Base-by-base conservation (phyloP, 2,329 filamentous ascomycete genomes). In the Hypoxylon sp. region DNA sequence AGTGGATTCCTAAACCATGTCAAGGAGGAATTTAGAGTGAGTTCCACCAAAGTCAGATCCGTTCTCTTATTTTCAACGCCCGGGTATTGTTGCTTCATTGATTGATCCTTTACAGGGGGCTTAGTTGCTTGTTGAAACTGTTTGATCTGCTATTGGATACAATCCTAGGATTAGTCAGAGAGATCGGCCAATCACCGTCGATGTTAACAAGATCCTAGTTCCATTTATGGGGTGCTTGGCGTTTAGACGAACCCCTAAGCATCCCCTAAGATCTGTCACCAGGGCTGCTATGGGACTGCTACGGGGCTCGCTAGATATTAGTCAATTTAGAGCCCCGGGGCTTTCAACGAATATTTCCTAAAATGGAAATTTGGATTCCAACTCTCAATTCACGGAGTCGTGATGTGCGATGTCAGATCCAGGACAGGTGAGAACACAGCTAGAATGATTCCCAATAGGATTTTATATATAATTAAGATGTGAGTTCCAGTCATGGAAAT, bases 331-430 rank as follows among this genome's bases (percentile, higher is more conserved):
- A 13, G 38, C 43, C 36, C 50, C 21, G 25, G 17, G 38, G 50
- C 48, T 51, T n/a, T 36, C 19, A 43, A 62, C 28, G 30, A 45
- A 38, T 14, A 52, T 68, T 63, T 60, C 66, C 62, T 5, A 60
- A 63, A 60, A 11, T 11, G 63, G 66, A 48, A 68, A 60, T 60
- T 9, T 45, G 30, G 58, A 68, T 68, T 68, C 62, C 66, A 68
- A 60, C 55, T 17, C 60, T 43, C 46, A 52, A 43, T 66, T 48
- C 55, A 38, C 17, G 52, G 38, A 43, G 17, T 43, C 38, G 38
- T 43, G 38, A 62, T 49, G n/a, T 34, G 23, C 5, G 21, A 51
- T 28, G 36, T 41, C n/a, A 43, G 45, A 23, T 34, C 32, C 23
- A 34, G 38, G 28, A 53, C 17, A 25, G 4, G 25, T 34, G n/a